Evolutionary conservation across 371 early-diverging fungal genomes (phyloP).

Genomic region (Apophysomyces elegans): DNA sequence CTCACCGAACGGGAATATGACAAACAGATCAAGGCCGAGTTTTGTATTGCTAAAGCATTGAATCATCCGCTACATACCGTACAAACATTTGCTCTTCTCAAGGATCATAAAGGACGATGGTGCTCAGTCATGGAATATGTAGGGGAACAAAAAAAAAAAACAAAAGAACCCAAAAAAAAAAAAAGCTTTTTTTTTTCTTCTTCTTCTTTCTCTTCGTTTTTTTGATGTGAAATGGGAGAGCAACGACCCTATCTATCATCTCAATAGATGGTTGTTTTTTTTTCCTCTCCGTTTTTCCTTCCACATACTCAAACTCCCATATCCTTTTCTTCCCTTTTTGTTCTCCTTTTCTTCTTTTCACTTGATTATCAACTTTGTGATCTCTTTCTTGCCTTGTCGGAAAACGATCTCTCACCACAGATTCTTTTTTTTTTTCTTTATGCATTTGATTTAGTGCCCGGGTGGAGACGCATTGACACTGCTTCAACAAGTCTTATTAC

Average conservation of each 20-base stretch:
- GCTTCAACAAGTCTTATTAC: conserved; percentile 30
- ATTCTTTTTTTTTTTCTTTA: background rate
- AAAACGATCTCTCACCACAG: no score
- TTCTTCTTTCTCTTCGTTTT: no score
- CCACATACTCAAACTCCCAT: no score
- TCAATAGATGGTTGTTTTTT: background rate
- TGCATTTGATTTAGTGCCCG: conserved; percentile 28
- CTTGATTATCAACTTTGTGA: no score
- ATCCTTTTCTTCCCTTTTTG: no score
- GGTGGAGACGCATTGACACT: conserved; percentile 44
- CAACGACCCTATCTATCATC: no score
- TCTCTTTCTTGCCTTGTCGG: no score
- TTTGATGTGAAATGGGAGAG: no score
- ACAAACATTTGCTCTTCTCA: conserved; percentile 34
- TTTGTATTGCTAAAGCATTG: conserved; percentile 35
- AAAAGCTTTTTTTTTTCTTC: no score
- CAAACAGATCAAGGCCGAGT: conserved; percentile 48
- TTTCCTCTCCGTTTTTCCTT: no score
- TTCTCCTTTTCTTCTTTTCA: no score
- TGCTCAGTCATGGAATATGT: conserved; percentile 55
- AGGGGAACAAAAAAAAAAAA: conserved; percentile 13
- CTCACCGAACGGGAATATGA: conserved; percentile 32
- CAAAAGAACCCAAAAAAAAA: background rate
- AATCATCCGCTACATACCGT: conserved; percentile 35
- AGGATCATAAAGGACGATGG: conserved; percentile 32